Conservation (phyloP, 2,329 filamentous ascomycete genomes). For the Aspergillus sp. region DNA sequence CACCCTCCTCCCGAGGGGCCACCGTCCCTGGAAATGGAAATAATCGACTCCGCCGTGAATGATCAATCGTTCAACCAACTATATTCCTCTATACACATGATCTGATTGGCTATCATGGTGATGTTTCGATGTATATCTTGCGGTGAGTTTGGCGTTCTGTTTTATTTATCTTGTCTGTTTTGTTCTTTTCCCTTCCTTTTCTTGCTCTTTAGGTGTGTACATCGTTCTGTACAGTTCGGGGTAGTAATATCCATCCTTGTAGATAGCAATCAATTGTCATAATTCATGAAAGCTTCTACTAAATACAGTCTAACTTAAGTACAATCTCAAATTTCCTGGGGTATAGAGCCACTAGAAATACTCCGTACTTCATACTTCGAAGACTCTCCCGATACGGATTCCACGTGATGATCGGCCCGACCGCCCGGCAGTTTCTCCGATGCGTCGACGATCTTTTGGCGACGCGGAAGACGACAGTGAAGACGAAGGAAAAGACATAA, state of each 20-base stretch:
- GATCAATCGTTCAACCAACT: slow-evolving; percentile 28
- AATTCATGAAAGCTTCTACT: background rate
- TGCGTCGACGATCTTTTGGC: background rate
- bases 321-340: no score
- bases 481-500: slow-evolving; percentile 1
- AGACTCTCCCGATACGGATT: background rate
- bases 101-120: slow-evolving; percentile 11
- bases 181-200: background rate
- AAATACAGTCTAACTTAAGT: no score
- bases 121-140: background rate
- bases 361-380: no score
- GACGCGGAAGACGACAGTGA: background rate
- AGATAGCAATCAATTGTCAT: background rate
- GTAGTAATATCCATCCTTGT: background rate
- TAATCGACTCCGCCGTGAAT: slow-evolving; percentile 26
- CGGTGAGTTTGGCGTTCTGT: background rate
- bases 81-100: slow-evolving; percentile 30
- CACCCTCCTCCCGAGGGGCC: slow-evolving; percentile 28
- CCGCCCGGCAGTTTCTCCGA: slow-evolving; percentile 8
- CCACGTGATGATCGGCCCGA: background rate
- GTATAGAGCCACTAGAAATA: background rate
- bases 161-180: background rate
- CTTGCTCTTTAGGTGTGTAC: background rate
- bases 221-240: background rate
- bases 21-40: slow-evolving; percentile 27